A percentile compares a stretch with the other conserved stretches of the same genome.
Conservation (phyloP, 495 filamentous ascomycete genomes). For the Lichenothelia convexa region DNA sequence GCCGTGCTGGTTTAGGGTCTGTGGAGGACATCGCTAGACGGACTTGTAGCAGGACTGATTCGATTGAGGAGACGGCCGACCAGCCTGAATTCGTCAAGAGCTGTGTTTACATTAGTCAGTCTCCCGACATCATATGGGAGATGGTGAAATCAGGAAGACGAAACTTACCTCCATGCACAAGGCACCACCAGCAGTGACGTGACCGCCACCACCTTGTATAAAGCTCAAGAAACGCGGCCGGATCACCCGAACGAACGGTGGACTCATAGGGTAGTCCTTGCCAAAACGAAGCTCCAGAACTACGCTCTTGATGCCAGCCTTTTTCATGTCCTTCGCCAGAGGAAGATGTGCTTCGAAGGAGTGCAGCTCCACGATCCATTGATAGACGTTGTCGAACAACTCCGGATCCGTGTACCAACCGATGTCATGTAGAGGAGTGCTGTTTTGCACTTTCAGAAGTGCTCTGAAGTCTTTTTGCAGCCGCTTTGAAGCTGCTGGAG, state of each 20-base stretch:
- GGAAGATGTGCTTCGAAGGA: constrained; percentile 54
- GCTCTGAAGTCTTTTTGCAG: constrained; percentile 43
- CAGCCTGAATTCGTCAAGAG: constrained; percentile 73
- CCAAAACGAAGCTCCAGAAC: constrained; percentile 71
- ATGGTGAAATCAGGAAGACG: no score
- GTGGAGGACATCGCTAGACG: constrained; percentile 51
- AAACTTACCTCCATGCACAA: constrained; percentile 97
- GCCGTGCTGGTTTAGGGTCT: constrained; percentile 55
- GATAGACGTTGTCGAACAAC: constrained; percentile 53
- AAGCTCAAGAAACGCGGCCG: constrained; percentile 63
- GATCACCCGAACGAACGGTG: constrained; percentile 75
- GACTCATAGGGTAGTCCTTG: constrained; percentile 51
- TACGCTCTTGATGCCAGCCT: constrained; percentile 38
- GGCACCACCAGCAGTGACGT: constrained; percentile 74
- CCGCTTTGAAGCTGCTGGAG: constrained; percentile 36
- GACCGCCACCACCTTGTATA: constrained; percentile 57
- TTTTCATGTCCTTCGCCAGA: constrained; percentile 58
- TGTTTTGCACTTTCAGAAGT: constrained; percentile 44
- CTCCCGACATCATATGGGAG: no score
- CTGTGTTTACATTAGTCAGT: constrained; percentile 6
- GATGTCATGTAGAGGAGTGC: constrained; percentile 44
- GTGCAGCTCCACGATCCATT: constrained; percentile 88
- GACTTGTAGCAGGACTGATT: constrained; percentile 69
- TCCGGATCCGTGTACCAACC: constrained; percentile 68
- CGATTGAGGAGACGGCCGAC: constrained; percentile 52